Conservation (phyloP, 129 eudicot genomes). For the Silybum marianum region DNA sequence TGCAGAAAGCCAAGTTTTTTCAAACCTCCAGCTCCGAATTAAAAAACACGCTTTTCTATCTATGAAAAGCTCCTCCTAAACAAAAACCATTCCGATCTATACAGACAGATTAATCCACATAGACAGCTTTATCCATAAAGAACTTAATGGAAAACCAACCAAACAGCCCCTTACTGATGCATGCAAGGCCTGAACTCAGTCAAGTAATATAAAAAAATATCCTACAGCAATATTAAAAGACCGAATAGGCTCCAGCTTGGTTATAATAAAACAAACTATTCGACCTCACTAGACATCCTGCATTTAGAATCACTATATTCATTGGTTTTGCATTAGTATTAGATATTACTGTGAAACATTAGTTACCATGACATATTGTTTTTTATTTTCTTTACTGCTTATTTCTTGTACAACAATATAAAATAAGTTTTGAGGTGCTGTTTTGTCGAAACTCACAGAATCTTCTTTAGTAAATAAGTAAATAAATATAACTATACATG, state of each 20-base stretch:
- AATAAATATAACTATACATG: background rate
- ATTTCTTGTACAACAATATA: background rate
- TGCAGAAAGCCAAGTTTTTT: too few relatives aligned
- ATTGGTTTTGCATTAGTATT: background rate
- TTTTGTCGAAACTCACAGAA: background rate
- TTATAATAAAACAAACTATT: background rate
- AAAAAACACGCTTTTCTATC: too few relatives aligned
- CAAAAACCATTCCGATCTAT: too few relatives aligned
- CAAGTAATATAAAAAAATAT: background rate
- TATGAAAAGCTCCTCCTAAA: too few relatives aligned
- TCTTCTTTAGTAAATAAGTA: background rate
- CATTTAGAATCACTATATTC: background rate
- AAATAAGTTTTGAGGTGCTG: background rate
- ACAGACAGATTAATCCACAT: too few relatives aligned
- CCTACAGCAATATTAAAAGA: background rate
- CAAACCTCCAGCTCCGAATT: too few relatives aligned
- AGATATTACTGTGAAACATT: background rate
- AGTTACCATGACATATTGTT: background rate
- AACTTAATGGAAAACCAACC: too few relatives aligned
- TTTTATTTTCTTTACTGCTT: background rate
- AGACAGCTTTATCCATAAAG: too few relatives aligned
- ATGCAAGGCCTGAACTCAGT: conserved; percentile 3
- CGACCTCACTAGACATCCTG: background rate
- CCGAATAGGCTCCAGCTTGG: background rate
- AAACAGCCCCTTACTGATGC: background rate